These are phyloP conservation scores for Tuber umbilicatum DNA, from an alignment of 495 filamentous ascomycete species.

Conservation along the genomic window DNA sequence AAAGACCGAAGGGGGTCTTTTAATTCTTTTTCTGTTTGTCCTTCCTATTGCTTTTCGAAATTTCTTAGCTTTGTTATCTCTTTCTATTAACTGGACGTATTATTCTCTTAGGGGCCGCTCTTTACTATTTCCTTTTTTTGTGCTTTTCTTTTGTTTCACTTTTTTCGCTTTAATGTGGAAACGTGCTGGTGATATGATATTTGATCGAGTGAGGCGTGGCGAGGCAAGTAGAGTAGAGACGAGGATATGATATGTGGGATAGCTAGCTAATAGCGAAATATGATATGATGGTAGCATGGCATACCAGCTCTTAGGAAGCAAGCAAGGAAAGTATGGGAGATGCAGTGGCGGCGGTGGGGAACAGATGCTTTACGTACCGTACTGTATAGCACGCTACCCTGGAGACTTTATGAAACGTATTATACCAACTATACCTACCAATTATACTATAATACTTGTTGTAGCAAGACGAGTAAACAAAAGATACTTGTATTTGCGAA, in stretches of 20 bases:
- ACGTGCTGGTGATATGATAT: slow-evolving; percentile 2
- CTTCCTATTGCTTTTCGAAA: not conserved
- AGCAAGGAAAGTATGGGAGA: not conserved
- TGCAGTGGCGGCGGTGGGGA: not conserved
- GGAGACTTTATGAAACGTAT: not conserved
- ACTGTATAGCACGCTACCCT: not conserved
- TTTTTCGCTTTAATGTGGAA: slow-evolving; percentile 2
- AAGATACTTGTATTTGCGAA: not conserved
- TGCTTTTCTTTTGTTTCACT: not conserved
- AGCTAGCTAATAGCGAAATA: not conserved
- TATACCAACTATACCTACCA: not conserved
- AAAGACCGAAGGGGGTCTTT: not conserved
- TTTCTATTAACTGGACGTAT: slow-evolving; percentile 1
- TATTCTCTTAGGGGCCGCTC: slow-evolving; percentile 1
- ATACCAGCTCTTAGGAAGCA: not conserved
- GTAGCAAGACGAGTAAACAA: not conserved
- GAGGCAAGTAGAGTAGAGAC: not conserved
- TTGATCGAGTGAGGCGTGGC: not conserved
- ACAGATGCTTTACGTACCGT: not conserved
- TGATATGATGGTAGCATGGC: slow-evolving; percentile 1
- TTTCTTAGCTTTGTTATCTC: not conserved
- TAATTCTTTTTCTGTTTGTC: not conserved
- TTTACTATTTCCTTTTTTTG: not conserved
- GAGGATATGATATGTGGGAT: not conserved
- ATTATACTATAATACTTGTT: not conserved